Conservation (phyloP, 2,329 filamentous ascomycete species). For the Meredithiella fracta region DNA sequence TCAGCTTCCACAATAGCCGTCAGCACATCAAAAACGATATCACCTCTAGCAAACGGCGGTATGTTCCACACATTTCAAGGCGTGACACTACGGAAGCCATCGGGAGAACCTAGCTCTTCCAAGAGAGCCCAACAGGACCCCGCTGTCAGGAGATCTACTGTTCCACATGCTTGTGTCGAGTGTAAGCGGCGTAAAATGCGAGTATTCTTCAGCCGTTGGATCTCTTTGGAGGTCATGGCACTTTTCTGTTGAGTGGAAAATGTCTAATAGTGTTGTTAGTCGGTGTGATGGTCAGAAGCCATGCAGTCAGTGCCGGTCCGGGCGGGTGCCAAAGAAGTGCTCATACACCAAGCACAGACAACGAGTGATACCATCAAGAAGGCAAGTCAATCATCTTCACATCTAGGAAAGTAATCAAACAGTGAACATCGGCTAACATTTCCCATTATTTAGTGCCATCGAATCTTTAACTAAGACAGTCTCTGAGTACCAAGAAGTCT, state of each 20-base stretch:
- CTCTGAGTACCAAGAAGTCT: slow-evolving; percentile 47
- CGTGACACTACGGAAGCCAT: slow-evolving; percentile 33
- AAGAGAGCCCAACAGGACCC: slow-evolving; percentile 24
- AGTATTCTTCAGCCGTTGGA: slow-evolving; percentile 14
- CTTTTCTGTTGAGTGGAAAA: not conserved
- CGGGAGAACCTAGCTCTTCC: slow-evolving; percentile 23
- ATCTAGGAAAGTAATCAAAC: not conserved
- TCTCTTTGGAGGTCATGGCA: not conserved
- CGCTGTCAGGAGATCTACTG: slow-evolving; percentile 35
- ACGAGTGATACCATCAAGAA: slow-evolving; percentile 59
- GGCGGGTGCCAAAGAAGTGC: slow-evolving; percentile 61
- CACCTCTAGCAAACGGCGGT: slow-evolving; percentile 18
- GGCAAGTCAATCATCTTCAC: slow-evolving; percentile 33
- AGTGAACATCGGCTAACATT: not conserved
- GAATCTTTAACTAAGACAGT: slow-evolving; percentile 47
- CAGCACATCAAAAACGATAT: slow-evolving; percentile 16
- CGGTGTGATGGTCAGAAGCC: slow-evolving; percentile 69
- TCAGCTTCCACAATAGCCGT: not conserved
- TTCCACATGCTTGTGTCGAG: slow-evolving; percentile 52
- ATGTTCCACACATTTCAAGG: slow-evolving; percentile 40
- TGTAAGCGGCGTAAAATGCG: slow-evolving; percentile 67
- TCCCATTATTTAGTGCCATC: slow-evolving; percentile 28
- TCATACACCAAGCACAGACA: slow-evolving; percentile 69
- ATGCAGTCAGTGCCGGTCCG: slow-evolving; percentile 69
- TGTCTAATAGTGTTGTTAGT: slow-evolving; percentile 24